These are phyloP conservation scores for Ganoderma meredithae DNA, from an alignment of 1,284 basidiomycete species.

Conservation along the genomic window DNA sequence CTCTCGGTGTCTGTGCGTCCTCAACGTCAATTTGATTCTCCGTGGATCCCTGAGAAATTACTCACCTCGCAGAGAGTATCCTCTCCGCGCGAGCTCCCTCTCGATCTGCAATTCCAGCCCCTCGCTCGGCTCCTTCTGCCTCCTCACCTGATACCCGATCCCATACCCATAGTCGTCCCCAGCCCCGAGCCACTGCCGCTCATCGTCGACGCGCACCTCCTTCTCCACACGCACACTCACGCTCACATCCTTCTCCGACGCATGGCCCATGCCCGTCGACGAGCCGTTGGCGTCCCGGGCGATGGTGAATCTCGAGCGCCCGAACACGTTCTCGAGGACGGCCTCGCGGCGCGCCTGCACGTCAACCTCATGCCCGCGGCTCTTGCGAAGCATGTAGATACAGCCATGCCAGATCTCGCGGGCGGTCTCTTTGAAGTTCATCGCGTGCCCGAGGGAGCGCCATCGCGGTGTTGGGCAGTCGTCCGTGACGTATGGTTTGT, in stretches of 20 bases:
- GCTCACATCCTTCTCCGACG: constrained; percentile 28
- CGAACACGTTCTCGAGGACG: constrained; percentile 60
- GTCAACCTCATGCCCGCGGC: constrained; percentile 59
- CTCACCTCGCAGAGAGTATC: constrained; percentile 47
- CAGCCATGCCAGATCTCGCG: constrained; percentile 63
- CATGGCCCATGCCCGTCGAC: constrained; percentile 9
- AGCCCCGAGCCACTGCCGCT: constrained; percentile 60
- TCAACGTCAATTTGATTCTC: background rate
- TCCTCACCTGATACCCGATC: constrained; percentile 42
- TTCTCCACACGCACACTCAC: constrained; percentile 43
- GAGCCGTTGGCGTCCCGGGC: constrained; percentile 22
- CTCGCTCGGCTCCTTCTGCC: constrained; percentile 57
- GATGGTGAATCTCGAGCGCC: constrained; percentile 40
- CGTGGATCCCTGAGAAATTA: background rate
- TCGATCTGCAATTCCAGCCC: constrained; percentile 60
- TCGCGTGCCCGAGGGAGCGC: constrained; percentile 64
- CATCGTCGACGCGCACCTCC: constrained; percentile 50
- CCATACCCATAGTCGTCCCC: constrained; percentile 55
- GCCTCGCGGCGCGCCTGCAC: constrained; percentile 54
- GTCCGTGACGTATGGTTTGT: constrained; percentile 62
- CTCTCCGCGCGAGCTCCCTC: constrained; percentile 56
- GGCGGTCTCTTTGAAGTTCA: constrained; percentile 74
- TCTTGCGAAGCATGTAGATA: constrained; percentile 60
- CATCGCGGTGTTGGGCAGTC: constrained; percentile 55
- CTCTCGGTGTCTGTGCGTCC: constrained; percentile 17